Percentiles rank a stretch among this genome's conserved stretches.
Evolutionary conservation across 2,329 filamentous ascomycete genomes (phyloP).

Genomic region (Diaporthe velutina): DNA sequence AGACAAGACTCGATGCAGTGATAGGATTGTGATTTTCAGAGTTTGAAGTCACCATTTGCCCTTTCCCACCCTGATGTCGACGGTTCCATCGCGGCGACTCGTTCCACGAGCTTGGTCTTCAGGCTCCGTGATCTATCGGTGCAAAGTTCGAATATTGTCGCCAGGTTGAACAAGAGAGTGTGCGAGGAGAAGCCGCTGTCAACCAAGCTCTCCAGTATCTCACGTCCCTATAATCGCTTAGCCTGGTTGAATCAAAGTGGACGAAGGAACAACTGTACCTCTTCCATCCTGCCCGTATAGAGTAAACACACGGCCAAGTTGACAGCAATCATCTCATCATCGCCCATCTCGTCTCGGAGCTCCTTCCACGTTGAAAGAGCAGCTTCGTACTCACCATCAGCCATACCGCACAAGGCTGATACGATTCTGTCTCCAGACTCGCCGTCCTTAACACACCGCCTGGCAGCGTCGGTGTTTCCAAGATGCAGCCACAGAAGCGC

Average conservation of each 20-base stretch:
- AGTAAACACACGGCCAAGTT: constrained; percentile 88
- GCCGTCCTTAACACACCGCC: constrained; percentile 60
- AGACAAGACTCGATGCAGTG: no score
- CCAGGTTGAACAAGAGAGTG: constrained; percentile 88
- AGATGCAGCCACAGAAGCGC: constrained; percentile 82
- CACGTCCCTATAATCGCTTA: constrained; percentile 66
- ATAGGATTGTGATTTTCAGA: constrained; percentile 56
- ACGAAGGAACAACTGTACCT: constrained; percentile 54
- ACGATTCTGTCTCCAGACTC: constrained; percentile 64
- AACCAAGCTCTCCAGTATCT: constrained; percentile 76
- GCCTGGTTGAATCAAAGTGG: constrained; percentile 13
- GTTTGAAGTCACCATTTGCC: constrained; percentile 80
- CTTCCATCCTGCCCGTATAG: constrained; percentile 82
- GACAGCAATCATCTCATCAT: constrained; percentile 79
- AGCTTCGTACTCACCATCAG: constrained; percentile 77
- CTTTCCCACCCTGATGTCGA: constrained; percentile 76
- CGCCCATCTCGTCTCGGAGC: constrained; percentile 53
- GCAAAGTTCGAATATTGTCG: constrained; percentile 92
- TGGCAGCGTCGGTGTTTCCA: constrained; percentile 80
- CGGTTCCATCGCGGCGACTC: constrained; percentile 71
- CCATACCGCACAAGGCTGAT: constrained; percentile 80
- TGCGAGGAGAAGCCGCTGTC: constrained; percentile 76
- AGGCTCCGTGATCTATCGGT: constrained; percentile 79
- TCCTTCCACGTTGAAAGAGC: constrained; percentile 74
- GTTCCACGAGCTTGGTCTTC: constrained; percentile 80